Percentiles rank a stretch among this genome's conserved stretches.
phyloP scores from a whole-genome alignment of 2,329 filamentous ascomycete species.

The Penicillium sp. region DNA sequence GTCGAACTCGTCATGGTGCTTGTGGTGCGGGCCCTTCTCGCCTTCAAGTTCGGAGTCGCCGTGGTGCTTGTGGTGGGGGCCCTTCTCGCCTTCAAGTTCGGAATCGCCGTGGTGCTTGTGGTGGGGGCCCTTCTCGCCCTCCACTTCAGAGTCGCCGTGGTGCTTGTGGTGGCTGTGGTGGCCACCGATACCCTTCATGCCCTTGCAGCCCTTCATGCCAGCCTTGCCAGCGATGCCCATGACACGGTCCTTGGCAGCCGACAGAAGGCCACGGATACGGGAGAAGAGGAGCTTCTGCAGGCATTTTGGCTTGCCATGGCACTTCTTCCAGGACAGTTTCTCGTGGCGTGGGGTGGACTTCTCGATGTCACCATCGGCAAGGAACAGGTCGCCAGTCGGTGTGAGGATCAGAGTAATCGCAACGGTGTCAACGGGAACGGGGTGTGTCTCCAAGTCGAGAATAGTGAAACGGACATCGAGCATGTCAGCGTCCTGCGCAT shows the following conservation, averaged over 20 bases:
- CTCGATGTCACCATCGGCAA: constrained; percentile 40
- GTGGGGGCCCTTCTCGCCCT: too few species aligned
- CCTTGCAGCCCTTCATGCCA: not conserved
- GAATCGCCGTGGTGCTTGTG: constrained; percentile 7
- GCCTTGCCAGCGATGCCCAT: constrained; percentile 26
- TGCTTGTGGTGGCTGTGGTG: constrained; percentile 10
- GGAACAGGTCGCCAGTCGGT: constrained; percentile 35
- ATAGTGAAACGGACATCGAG: constrained; percentile 46
- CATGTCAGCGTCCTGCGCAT: constrained; percentile 36
- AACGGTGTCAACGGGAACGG: constrained; percentile 47
- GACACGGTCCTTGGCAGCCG: constrained; percentile 38
- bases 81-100: not conserved
- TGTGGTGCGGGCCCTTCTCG: constrained; percentile 1
- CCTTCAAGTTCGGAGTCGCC: not conserved
- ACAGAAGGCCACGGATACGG: constrained; percentile 41
- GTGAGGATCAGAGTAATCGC: constrained; percentile 41
- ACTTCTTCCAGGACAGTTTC: constrained; percentile 43
- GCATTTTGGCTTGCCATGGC: constrained; percentile 42
- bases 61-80: constrained; percentile 7
- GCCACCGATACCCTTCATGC: not conserved
- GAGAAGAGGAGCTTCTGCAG: constrained; percentile 38
- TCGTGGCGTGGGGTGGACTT: constrained; percentile 36
- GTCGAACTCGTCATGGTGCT: constrained; percentile 6
- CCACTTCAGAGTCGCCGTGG: constrained; percentile 3
- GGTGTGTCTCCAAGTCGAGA: constrained; percentile 43